These are phyloP conservation scores for Cryptococcus sp. DNA, from an alignment of 1,284 basidiomycete species.

Conservation along the genomic window DNA sequence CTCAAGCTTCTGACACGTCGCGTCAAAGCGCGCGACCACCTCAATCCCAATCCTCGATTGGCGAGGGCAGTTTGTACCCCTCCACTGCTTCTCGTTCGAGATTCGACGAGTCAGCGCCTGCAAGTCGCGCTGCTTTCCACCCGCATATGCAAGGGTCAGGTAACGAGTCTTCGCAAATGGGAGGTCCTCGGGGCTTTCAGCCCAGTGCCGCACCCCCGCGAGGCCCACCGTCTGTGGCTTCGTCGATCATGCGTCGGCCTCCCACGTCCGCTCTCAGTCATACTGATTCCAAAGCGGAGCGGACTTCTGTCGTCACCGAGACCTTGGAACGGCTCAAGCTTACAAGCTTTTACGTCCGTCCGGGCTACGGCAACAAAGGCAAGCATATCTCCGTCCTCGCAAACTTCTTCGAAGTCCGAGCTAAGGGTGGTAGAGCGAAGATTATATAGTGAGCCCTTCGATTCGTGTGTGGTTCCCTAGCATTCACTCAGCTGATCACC, in stretches of 20 bases:
- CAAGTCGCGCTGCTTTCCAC: too few relatives aligned
- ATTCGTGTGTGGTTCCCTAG: background rate
- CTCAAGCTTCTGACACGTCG: too few relatives aligned
- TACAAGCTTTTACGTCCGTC: slow-evolving; percentile 38
- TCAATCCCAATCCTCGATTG: too few relatives aligned
- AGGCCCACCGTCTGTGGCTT: slow-evolving; percentile 3
- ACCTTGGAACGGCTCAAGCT: slow-evolving; percentile 25
- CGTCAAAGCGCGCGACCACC: too few relatives aligned
- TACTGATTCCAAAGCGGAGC: background rate
- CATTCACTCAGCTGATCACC: background rate
- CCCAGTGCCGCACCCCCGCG: too few relatives aligned
- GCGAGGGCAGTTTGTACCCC: too few relatives aligned
- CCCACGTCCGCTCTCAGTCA: background rate
- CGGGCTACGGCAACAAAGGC: slow-evolving; percentile 34
- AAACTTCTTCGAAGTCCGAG: slow-evolving; percentile 39
- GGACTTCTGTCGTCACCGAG: slow-evolving; percentile 14
- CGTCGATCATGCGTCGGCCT: background rate
- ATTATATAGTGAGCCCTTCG: slow-evolving; percentile 38
- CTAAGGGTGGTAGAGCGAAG: slow-evolving; percentile 30
- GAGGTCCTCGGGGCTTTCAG: too few relatives aligned
- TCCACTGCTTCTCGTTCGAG: too few relatives aligned
- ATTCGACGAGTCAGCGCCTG: too few relatives aligned
- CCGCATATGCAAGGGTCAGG: too few relatives aligned
- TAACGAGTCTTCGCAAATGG: too few relatives aligned
- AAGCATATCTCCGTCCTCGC: slow-evolving; percentile 27